phyloP scores from a whole-genome alignment of 805 yeast species.

The Komagataella populi region DNA sequence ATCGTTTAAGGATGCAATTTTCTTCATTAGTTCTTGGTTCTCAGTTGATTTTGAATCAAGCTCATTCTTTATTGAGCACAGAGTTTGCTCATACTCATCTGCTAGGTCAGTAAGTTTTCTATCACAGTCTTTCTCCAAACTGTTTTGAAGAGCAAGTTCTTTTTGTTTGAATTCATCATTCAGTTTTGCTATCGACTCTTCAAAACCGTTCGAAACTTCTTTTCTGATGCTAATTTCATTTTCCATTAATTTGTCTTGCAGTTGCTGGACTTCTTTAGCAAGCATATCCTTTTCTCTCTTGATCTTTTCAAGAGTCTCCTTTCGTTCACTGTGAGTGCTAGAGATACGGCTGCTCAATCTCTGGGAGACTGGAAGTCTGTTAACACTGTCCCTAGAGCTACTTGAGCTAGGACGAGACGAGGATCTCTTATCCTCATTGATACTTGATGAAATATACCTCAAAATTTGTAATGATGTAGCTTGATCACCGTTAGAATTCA shows the following conservation, averaged over 20 bases:
- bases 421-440: conserved; percentile 13
- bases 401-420: conserved; percentile 4
- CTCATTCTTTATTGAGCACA: conserved; percentile 18
- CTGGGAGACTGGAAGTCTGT: neutral
- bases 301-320: neutral
- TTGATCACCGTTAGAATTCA: conserved; percentile 25
- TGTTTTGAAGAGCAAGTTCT: conserved; percentile 12
- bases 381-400: conserved; percentile 1
- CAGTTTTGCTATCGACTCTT: conserved; percentile 9
- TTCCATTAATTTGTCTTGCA: conserved; percentile 4
- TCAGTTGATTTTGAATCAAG: neutral
- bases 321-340: conserved; percentile 2
- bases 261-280: conserved; percentile 3
- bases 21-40: neutral
- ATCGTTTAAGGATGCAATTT: neutral
- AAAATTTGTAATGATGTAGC: conserved; percentile 17
- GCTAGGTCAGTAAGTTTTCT: conserved; percentile 22
- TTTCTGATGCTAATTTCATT: conserved; percentile 11
- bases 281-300: conserved; percentile 9
- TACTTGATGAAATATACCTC: conserved; percentile 10
- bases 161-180: conserved; percentile 11
- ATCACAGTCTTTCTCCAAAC: conserved; percentile 20
- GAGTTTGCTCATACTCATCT: conserved; percentile 16
- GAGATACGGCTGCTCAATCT: neutral
- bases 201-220: conserved; percentile 14